phyloP scores from a whole-genome alignment of 2,329 filamentous ascomycete species.

The Orbilia quercus region DNA sequence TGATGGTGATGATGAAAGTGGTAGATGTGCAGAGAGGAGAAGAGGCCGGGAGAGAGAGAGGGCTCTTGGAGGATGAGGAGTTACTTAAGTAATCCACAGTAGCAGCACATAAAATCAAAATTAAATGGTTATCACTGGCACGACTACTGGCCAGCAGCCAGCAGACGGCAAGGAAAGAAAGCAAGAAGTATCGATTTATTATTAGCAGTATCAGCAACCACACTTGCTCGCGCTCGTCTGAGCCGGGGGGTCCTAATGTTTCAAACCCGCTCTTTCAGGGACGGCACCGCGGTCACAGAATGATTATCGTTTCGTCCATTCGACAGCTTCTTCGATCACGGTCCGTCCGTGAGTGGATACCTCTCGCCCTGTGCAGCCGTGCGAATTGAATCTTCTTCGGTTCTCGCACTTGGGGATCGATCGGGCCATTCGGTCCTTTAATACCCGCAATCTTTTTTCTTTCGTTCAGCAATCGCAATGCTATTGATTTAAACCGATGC shows the following conservation, averaged over 20 bases:
- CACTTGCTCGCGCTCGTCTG: slow-evolving; percentile 22
- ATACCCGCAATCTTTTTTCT: slow-evolving; percentile 8
- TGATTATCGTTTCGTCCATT: slow-evolving; percentile 19
- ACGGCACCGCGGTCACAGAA: slow-evolving; percentile 35
- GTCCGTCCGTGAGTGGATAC: background rate
- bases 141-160: background rate
- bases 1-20: no score
- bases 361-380: no score
- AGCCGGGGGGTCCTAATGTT: slow-evolving; percentile 45
- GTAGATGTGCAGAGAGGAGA: slow-evolving; percentile 1
- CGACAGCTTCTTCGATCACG: background rate
- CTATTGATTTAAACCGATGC: background rate
- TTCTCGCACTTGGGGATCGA: slow-evolving; percentile 18
- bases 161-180: slow-evolving; percentile 15
- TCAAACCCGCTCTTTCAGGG: slow-evolving; percentile 48
- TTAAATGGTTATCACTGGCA: background rate
- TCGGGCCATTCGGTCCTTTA: slow-evolving; percentile 22
- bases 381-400: background rate
- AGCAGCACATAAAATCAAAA: background rate
- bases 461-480: background rate
- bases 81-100: slow-evolving; percentile 1
- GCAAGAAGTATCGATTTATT: slow-evolving; percentile 29
- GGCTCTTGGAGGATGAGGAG: slow-evolving; percentile 9
- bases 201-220: slow-evolving; percentile 41
- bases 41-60: background rate